Conservation (phyloP, 345 rosid species). For the Aurinia saxatilis region DNA sequence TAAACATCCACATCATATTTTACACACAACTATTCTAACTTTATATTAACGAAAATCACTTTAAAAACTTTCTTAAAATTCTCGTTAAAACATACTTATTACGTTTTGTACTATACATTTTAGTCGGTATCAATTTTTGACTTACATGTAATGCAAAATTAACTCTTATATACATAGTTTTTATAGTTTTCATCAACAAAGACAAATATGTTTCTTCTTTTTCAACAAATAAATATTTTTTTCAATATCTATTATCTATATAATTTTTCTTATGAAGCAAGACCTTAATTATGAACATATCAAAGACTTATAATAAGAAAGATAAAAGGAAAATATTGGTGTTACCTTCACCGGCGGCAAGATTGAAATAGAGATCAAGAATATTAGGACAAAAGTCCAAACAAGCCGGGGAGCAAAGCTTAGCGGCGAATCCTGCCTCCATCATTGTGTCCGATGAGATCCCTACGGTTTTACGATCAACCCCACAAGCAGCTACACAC, state of each 20-base stretch:
- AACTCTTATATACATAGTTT: no score
- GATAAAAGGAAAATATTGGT: neutral
- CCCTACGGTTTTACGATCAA: slow-evolving; percentile 70
- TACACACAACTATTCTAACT: no score
- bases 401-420: slow-evolving; percentile 77
- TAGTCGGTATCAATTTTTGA: no score
- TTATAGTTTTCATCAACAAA: no score
- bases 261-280: neutral
- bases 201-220: neutral
- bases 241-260: no score
- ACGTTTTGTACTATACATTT: no score
- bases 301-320: neutral
- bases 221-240: neutral
- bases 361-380: slow-evolving; percentile 82
- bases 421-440: slow-evolving; percentile 63
- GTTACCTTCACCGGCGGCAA: slow-evolving; percentile 98
- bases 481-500: slow-evolving; percentile 75
- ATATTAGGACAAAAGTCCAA: slow-evolving; percentile 79
- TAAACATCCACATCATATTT: neutral
- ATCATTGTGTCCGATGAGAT: slow-evolving; percentile 89
- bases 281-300: no score
- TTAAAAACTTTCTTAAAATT: no score
- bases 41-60: neutral
- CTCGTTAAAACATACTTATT: no score
- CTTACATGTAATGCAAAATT: no score